A percentile compares a stretch with the other conserved stretches of the same genome.
phyloP scores from a whole-genome alignment of 139 green algal genomes.

The Chlamydomonas sp. region DNA sequence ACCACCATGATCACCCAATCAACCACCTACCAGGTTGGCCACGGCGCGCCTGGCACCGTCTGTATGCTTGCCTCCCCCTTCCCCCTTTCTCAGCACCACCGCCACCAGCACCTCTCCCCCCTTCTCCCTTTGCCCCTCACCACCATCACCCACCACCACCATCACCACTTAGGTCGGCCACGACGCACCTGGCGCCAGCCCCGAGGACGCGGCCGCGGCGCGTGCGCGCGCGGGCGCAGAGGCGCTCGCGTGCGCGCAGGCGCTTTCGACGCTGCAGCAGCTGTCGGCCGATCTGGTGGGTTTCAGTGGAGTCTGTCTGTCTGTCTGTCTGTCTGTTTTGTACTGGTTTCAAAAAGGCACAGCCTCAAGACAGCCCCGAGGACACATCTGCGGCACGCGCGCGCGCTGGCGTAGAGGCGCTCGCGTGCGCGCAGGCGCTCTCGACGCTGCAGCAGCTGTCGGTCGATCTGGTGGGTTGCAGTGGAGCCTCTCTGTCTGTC shows the following conservation, averaged over 20 bases:
- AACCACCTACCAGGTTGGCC: neutral
- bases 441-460: conserved; percentile 10
- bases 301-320: too few species aligned
- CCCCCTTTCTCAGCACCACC: too few species aligned
- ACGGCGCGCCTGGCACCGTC: too few species aligned
- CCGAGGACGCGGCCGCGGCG: neutral
- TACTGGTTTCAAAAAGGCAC: too few species aligned
- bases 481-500: too few species aligned
- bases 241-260: neutral
- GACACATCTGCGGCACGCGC: neutral
- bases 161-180: too few species aligned
- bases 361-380: neutral
- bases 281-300: conserved; percentile 9
- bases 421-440: conserved; percentile 1
- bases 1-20: neutral
- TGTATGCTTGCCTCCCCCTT: too few species aligned
- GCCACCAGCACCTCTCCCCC: too few species aligned
- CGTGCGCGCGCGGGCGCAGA: neutral
- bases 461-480: neutral
- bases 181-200: neutral
- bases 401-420: neutral
- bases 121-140: too few species aligned
- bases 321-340: too few species aligned
- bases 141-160: too few species aligned
- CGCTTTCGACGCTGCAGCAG: conserved; percentile 4